Evolutionary conservation across 306 rosid species (phyloP).

Genomic region (Vachellia collinsii): DNA sequence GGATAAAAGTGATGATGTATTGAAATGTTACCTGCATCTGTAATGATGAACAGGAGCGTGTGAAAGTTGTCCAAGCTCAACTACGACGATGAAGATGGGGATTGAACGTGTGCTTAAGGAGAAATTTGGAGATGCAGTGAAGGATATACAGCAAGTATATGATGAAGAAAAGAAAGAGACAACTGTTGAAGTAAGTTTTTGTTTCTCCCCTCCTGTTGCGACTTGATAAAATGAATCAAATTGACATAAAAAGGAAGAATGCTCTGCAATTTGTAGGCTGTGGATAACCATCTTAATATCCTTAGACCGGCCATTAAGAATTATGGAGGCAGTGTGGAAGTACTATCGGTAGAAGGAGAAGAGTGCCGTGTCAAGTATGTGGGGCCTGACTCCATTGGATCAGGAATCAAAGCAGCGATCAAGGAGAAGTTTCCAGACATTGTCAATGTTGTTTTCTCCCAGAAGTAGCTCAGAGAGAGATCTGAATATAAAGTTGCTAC

Average conservation of each 20-base stretch:
- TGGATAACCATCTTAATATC: slow-evolving; percentile 79
- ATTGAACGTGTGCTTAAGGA: slow-evolving; percentile 93
- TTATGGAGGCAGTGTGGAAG: slow-evolving; percentile 88
- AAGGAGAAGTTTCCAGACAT: slow-evolving; percentile 90
- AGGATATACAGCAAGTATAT: slow-evolving; percentile 68
- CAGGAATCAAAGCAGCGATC: slow-evolving; percentile 90
- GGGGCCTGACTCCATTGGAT: slow-evolving; percentile 89
- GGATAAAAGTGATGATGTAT: background rate
- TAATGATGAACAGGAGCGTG: slow-evolving; percentile 71
- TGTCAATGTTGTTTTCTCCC: slow-evolving; percentile 59
- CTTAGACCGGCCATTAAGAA: slow-evolving; percentile 92
- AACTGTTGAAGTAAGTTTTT: slow-evolving; percentile 60
- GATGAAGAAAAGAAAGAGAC: slow-evolving; percentile 58
- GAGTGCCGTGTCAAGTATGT: slow-evolving; percentile 69
- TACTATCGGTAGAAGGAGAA: slow-evolving; percentile 64
- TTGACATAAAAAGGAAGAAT: background rate
- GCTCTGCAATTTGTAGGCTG: slow-evolving; percentile 59
- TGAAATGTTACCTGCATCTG: background rate
- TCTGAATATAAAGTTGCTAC: background rate
- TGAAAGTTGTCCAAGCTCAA: slow-evolving; percentile 94
- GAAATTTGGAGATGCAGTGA: slow-evolving; percentile 81
- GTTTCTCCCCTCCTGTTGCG: background rate
- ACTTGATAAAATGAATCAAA: background rate
- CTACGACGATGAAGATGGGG: slow-evolving; percentile 96
- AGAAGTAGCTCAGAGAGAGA: background rate